Evolutionary conservation across 2,329 filamentous ascomycete genomes (phyloP).

Genomic region (Pyrenochaeta sp.): DNA sequence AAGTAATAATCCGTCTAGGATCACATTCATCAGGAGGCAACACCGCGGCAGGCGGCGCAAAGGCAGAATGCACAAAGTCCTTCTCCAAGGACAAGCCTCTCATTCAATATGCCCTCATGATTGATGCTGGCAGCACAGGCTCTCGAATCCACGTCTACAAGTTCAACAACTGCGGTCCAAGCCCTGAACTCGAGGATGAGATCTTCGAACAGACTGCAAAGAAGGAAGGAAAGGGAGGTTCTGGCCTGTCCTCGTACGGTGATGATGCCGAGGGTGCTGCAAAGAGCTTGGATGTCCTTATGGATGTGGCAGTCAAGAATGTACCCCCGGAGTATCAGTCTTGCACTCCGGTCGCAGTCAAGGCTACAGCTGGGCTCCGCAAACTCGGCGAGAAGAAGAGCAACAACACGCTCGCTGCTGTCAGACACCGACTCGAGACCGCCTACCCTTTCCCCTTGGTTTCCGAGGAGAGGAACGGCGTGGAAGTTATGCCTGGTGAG

Average conservation of each 20-base stretch:
- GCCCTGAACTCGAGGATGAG: conserved; percentile 93
- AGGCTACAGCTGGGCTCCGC: conserved; percentile 93
- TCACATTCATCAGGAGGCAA: conserved; percentile 46
- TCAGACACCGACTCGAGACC: conserved; percentile 82
- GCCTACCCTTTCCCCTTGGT: conserved; percentile 95
- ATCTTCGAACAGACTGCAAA: conserved; percentile 93
- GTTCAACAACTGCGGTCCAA: conserved; percentile 97
- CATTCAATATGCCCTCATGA: conserved; percentile 97
- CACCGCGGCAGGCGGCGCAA: conserved; percentile 64
- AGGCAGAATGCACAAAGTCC: conserved; percentile 80
- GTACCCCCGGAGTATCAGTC: conserved; percentile 88
- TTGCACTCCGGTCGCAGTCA: conserved; percentile 97
- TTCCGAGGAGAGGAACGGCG: conserved; percentile 81
- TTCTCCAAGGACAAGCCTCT: conserved; percentile 89
- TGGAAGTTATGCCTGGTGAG: conserved; percentile 96
- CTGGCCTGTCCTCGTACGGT: conserved; percentile 83
- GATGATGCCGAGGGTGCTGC: conserved; percentile 87
- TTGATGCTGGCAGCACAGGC: conserved; percentile 96
- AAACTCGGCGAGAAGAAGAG: conserved; percentile 83
- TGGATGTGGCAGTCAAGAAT: conserved; percentile 82
- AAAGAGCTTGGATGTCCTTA: conserved; percentile 83
- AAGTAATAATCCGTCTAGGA: conserved; percentile 13
- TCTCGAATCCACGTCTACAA: conserved; percentile 98
- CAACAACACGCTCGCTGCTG: conserved; percentile 83
- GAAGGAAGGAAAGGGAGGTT: conserved; percentile 78